Evolutionary conservation across 2,329 filamentous ascomycete genomes (phyloP), one percentile per base, ranked within the genome.

Genomic region (Hymenoscyphus repandus): DNA sequence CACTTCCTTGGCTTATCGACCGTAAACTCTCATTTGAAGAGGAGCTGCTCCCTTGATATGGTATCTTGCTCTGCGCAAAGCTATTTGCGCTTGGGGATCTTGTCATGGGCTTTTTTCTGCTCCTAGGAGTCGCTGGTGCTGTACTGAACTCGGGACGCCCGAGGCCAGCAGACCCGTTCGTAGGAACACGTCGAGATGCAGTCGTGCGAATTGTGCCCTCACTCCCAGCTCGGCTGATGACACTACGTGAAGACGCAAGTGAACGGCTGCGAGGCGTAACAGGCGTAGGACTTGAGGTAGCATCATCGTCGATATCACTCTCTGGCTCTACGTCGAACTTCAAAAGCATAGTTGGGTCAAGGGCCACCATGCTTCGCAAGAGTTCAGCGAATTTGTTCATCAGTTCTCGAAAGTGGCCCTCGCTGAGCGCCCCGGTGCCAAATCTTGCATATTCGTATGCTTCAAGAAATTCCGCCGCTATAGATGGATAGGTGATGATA

Each of bases 401-500:
- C 30, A 96, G 73, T 18, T 77, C 72, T 34, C 86, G 78, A 65
- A 99, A 97, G 46, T 85, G 78, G 0, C 70, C 63, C 59, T 91
- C 85, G 2, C 80, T 78, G 3, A 96, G 72, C 1, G 85, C 79
- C 5, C 74, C 72, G 0, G 79, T 80, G 1, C 88, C 91, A 70
- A 95, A 99, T 37, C 92, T 84, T 2, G 90, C 90, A 51, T 80
- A 75, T 70, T 97, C 93, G 69, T 96, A 99, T 17, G 80, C 72
- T 1, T 76, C 69, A 17, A 96, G 70, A 64, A 97, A 99, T 1
- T 72, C 68, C 63, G 13, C 73, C 71, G 18, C 79, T 60, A n/a
- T 70, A 65, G 12, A 70, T 56, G 67, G 81, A 66, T 58, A 75
- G 58, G 66, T 83, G n/a, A 85, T 62, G 5, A 95, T 79, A 3